Evolutionary conservation across 2,329 filamentous ascomycete species (phyloP).

Genomic region (Pseudocercospora ulei): DNA sequence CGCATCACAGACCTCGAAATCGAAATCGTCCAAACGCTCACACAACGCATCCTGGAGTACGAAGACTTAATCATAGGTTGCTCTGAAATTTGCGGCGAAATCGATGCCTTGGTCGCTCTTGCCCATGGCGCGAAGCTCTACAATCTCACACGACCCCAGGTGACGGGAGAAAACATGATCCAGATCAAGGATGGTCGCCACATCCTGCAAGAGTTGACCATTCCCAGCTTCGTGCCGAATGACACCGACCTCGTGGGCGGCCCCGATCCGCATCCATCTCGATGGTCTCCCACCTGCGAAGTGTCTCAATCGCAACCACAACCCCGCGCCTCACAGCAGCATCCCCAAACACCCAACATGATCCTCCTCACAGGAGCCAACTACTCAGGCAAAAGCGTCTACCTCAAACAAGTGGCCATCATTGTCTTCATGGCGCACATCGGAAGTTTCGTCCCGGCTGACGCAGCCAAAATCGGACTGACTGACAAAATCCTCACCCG

Average conservation of each 20-base stretch:
- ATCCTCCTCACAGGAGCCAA: constrained; percentile 85
- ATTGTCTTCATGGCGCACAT: constrained; percentile 89
- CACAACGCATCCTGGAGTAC: constrained; percentile 58
- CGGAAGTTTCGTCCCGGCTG: constrained; percentile 82
- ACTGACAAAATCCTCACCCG: constrained; percentile 89
- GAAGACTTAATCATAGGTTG: constrained; percentile 56
- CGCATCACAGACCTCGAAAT: constrained; percentile 82
- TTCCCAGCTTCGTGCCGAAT: constrained; percentile 74
- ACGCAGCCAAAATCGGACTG: constrained; percentile 64
- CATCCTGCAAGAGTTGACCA: constrained; percentile 73
- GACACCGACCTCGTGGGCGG: constrained; percentile 62
- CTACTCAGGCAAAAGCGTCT: constrained; percentile 92
- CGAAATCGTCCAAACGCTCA: constrained; percentile 70
- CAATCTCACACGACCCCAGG: constrained; percentile 57
- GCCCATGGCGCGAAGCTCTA: constrained; percentile 67
- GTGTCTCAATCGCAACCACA: no score
- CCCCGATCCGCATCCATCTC: constrained; percentile 26
- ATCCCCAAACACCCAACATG: constrained; percentile 49
- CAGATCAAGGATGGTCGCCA: constrained; percentile 71
- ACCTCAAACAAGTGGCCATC: constrained; percentile 83
- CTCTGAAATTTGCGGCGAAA: constrained; percentile 75
- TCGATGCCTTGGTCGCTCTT: constrained; percentile 76
- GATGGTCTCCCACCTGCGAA: no score
- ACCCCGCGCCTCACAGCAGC: no score
- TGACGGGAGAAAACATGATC: constrained; percentile 62